Evolutionary conservation across 129 eudicot species (phyloP).

Genomic region (Dittrichia graveolens): DNA sequence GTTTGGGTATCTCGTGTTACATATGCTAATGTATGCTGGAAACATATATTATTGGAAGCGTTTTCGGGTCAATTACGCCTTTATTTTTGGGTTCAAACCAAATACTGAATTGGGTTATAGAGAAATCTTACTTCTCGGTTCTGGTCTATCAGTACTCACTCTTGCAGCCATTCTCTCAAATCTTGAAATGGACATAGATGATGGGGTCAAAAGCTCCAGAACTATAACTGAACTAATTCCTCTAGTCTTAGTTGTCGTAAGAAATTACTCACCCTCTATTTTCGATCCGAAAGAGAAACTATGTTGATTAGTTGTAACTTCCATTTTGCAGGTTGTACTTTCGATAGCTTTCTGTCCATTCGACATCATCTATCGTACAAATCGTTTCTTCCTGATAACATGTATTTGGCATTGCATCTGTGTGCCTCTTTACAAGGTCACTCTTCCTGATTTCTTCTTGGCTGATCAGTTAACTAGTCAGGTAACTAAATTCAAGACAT

Average conservation of each 20-base stretch:
- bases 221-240: slow-evolving; percentile 54
- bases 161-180: slow-evolving; percentile 60
- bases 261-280: slow-evolving; percentile 22
- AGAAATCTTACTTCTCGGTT: slow-evolving; percentile 60
- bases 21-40: slow-evolving; percentile 47
- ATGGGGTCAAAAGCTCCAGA: slow-evolving; percentile 30
- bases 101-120: slow-evolving; percentile 60
- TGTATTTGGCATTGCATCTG: slow-evolving; percentile 61
- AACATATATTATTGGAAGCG: slow-evolving; percentile 55
- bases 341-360: slow-evolving; percentile 60
- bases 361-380: slow-evolving; percentile 61
- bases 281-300: neutral
- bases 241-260: slow-evolving; percentile 51
- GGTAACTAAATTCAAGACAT: slow-evolving; percentile 34
- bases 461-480: slow-evolving; percentile 83
- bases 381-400: slow-evolving; percentile 55
- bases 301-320: slow-evolving; percentile 2
- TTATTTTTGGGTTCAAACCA: slow-evolving; percentile 54
- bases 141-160: slow-evolving; percentile 56
- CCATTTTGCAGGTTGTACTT: slow-evolving; percentile 50
- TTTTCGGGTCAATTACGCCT: slow-evolving; percentile 49
- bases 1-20: slow-evolving; percentile 54
- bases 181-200: slow-evolving; percentile 65
- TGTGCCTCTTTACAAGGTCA: slow-evolving; percentile 76
- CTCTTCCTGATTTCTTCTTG: slow-evolving; percentile 65